Percentiles rank a stretch among this genome's conserved stretches.
phyloP scores from a whole-genome alignment of 2,329 filamentous ascomycete species.

The Zelopaecilomyces penicillatus region DNA sequence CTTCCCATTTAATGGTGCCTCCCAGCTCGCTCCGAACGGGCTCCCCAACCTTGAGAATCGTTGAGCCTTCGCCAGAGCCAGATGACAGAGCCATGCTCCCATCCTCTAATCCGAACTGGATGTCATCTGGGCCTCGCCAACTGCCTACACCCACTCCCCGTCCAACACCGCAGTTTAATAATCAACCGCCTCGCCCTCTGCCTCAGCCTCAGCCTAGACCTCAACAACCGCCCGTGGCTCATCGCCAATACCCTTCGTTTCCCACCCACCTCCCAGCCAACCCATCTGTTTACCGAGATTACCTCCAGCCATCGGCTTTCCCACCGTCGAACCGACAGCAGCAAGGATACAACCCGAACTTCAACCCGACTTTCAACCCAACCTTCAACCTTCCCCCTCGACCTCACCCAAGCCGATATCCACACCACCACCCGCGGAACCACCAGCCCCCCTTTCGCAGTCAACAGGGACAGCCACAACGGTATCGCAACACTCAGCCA shows the following conservation, averaged over 20 bases:
- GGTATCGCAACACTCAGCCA: no score
- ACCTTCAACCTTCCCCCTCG: conserved; percentile 3
- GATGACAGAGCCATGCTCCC: conserved; percentile 13
- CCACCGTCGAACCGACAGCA: conserved; percentile 8
- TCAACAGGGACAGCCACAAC: no score
- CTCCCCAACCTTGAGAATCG: conserved; percentile 29
- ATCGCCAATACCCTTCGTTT: no score
- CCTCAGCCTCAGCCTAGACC: not conserved
- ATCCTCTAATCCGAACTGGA: conserved; percentile 1
- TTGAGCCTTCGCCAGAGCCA: conserved; percentile 25
- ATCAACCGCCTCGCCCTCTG: not conserved
- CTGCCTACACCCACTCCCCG: no score
- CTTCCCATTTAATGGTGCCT: conserved; percentile 1
- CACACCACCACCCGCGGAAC: conserved; percentile 3
- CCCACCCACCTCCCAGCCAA: conserved; percentile 7
- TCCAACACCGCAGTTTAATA: no score
- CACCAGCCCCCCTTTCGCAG: conserved; percentile 3
- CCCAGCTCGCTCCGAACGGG: conserved; percentile 16
- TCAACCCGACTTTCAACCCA: not conserved
- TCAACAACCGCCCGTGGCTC: conserved; percentile 2
- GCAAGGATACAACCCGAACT: not conserved
- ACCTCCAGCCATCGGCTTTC: conserved; percentile 12
- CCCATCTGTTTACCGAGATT: conserved; percentile 8
- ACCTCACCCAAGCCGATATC: conserved; percentile 5
- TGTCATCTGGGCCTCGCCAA: not conserved